Evolutionary conservation across 768 basidiomycete genomes (phyloP).

Genomic region (Suillus americanus): DNA sequence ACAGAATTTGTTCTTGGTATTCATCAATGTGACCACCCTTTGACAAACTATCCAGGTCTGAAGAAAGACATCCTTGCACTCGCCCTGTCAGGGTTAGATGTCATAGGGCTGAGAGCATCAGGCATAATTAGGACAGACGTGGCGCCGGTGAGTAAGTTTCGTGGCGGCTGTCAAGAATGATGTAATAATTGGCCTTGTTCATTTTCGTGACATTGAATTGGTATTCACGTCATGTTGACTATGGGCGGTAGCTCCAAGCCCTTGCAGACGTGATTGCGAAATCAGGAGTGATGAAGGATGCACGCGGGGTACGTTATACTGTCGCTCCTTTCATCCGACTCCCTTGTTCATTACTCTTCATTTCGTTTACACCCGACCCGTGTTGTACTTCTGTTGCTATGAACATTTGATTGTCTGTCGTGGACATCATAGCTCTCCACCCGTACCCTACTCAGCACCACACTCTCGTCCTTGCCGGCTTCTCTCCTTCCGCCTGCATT

Average conservation of each 20-base stretch:
- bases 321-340: neutral
- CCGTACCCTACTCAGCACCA: conserved; percentile 51
- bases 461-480: conserved; percentile 50
- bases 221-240: neutral
- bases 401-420: neutral
- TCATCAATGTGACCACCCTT: neutral
- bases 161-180: neutral
- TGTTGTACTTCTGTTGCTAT: conserved; percentile 3
- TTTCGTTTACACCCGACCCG: conserved; percentile 16
- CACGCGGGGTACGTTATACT: neutral
- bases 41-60: conserved; percentile 12
- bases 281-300: neutral
- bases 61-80: conserved; percentile 52
- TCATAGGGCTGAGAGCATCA: conserved; percentile 46
- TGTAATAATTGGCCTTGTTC: neutral
- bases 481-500: conserved; percentile 33
- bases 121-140: conserved; percentile 62
- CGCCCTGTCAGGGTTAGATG: conserved; percentile 32
- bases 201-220: conserved; percentile 38
- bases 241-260: conserved; percentile 29
- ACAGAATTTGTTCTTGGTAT: neutral
- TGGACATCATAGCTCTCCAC: conserved; percentile 44
- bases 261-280: conserved; percentile 29
- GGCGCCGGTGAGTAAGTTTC: conserved; percentile 42
- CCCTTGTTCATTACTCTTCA: neutral